Conservation (phyloP, 2,329 filamentous ascomycete species). For the Pseudocercospora eumusae region DNA sequence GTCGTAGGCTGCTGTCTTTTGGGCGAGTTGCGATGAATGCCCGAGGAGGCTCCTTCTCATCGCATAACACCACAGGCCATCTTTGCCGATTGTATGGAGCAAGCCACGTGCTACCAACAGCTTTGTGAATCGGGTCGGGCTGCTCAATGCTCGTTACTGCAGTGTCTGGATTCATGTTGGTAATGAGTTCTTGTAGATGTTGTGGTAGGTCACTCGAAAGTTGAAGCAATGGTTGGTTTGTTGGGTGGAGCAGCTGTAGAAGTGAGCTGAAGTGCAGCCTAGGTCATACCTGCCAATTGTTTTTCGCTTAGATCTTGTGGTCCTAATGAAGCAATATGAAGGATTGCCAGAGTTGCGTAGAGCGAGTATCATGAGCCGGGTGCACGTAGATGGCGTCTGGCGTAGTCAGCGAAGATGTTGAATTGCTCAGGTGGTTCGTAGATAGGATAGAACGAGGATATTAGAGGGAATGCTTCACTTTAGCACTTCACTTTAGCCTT, state of each 20-base stretch:
- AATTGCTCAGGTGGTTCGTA: not conserved
- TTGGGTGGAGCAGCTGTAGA: not conserved
- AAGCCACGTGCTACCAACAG: constrained; percentile 24
- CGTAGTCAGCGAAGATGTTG: not conserved
- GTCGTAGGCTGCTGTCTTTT: constrained; percentile 11
- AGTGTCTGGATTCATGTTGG: not conserved
- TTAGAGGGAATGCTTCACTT: not conserved
- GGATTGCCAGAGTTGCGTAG: no score
- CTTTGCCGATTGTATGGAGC: constrained; percentile 14
- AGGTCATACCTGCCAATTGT: no score
- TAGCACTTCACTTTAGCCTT: not conserved
- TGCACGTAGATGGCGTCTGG: not conserved
- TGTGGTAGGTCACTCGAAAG: not conserved
- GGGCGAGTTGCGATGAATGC: constrained; percentile 16
- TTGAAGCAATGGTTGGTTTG: not conserved
- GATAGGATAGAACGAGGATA: not conserved
- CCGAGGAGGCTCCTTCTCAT: constrained; percentile 17
- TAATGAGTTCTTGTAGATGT: not conserved
- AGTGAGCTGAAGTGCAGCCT: not conserved
- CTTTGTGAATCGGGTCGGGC: not conserved
- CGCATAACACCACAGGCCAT: constrained; percentile 33
- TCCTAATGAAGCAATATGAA: no score
- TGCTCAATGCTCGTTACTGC: not conserved
- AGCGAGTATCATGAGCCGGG: no score
- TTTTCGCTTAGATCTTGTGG: no score